These are phyloP conservation scores for Alternaria dauci DNA, from an alignment of 2,329 filamentous ascomycete genomes.

Conservation along the genomic window DNA sequence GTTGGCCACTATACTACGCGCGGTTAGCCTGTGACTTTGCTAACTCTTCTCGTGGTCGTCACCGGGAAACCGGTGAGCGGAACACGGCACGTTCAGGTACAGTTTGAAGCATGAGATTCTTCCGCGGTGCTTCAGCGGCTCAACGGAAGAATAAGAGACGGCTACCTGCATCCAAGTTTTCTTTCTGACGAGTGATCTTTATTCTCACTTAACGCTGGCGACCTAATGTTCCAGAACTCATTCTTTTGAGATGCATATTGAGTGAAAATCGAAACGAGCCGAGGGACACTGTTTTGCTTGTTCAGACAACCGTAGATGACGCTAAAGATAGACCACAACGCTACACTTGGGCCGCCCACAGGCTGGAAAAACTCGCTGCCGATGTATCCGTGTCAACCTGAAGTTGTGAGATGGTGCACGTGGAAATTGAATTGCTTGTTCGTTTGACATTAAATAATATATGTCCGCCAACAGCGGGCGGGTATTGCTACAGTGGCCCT, in stretches of 20 bases:
- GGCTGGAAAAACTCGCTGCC: slow-evolving; percentile 7
- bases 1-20: slow-evolving; percentile 2
- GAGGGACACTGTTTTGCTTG: neutral
- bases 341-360: slow-evolving; percentile 4
- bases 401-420: neutral
- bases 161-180: slow-evolving; percentile 8
- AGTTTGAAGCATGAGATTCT: slow-evolving; percentile 2
- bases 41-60: slow-evolving; percentile 9
- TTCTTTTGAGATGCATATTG: neutral
- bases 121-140: neutral
- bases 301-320: neutral
- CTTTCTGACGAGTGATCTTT: neutral
- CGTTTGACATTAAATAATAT: slow-evolving; percentile 44
- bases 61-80: slow-evolving; percentile 14
- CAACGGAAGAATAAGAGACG: neutral
- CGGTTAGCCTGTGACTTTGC: slow-evolving; percentile 4
- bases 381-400: neutral
- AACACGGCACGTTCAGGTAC: slow-evolving; percentile 19
- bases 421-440: slow-evolving; percentile 19
- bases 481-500: slow-evolving; percentile 44
- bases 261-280: neutral
- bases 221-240: neutral
- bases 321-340: neutral
- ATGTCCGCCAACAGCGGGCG: slow-evolving; percentile 40
- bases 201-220: neutral